Conservation (phyloP, 805 yeast genomes). For the Zygoascus bituminiphila region DNA sequence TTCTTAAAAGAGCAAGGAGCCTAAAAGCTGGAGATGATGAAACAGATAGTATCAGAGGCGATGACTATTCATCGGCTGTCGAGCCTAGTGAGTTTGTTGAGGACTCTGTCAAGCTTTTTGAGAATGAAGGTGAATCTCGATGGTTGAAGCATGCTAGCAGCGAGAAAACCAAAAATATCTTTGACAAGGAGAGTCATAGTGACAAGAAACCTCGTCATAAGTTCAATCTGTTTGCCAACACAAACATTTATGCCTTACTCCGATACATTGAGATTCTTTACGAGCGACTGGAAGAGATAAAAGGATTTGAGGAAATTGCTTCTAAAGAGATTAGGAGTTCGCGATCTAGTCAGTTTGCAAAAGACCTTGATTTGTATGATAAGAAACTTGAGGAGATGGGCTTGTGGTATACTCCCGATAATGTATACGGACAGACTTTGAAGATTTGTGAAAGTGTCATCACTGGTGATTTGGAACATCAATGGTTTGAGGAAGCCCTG, state of each 20-base stretch:
- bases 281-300: constrained; percentile 71
- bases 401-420: constrained; percentile 42
- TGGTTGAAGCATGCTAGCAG: constrained; percentile 23
- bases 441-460: constrained; percentile 65
- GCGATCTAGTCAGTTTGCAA: constrained; percentile 54
- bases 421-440: constrained; percentile 64
- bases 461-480: constrained; percentile 87
- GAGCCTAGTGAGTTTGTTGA: constrained; percentile 10
- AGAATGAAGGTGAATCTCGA: constrained; percentile 17
- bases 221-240: constrained; percentile 78
- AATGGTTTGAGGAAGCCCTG: constrained; percentile 88
- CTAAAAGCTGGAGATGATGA: constrained; percentile 11
- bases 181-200: neutral
- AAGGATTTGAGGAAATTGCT: constrained; percentile 59
- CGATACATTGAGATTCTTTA: constrained; percentile 77
- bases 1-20: constrained; percentile 33
- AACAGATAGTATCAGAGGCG: constrained; percentile 4
- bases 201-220: constrained; percentile 27
- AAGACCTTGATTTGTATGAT: constrained; percentile 73
- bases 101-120: constrained; percentile 11
- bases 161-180: neutral
- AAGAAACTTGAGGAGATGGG: constrained; percentile 78
- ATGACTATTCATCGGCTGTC: constrained; percentile 7
- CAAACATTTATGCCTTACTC: constrained; percentile 81
- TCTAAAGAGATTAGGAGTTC: constrained; percentile 55